Evolutionary conservation across 805 yeast species (phyloP).

Genomic region (Cyberlindnera suaveolens): DNA sequence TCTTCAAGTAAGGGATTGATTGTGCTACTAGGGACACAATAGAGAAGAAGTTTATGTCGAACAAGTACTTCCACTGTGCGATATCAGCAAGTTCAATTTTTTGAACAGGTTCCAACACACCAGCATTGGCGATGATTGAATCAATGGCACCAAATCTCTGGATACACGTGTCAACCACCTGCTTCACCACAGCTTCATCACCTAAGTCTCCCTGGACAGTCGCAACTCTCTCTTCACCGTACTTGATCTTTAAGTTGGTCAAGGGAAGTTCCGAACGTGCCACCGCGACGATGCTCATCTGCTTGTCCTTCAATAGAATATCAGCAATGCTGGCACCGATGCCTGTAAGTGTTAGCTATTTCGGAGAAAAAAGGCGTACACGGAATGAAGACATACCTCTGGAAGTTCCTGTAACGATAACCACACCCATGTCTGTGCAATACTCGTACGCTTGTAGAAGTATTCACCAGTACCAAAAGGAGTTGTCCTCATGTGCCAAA

Average conservation of each 20-base stretch:
- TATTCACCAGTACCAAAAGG: no score
- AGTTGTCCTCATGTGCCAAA: no score
- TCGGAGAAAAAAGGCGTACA: background rate
- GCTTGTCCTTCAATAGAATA: slow-evolving; percentile 32
- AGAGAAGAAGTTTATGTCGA: slow-evolving; percentile 75
- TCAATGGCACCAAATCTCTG: slow-evolving; percentile 51
- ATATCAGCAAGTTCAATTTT: slow-evolving; percentile 47
- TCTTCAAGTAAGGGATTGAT: slow-evolving; percentile 52
- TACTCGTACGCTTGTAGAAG: no score
- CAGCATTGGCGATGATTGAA: slow-evolving; percentile 73
- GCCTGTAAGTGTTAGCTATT: slow-evolving; percentile 32
- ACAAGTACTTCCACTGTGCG: slow-evolving; percentile 54
- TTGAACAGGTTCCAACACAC: slow-evolving; percentile 73
- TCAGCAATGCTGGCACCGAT: slow-evolving; percentile 76
- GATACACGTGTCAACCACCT: slow-evolving; percentile 40
- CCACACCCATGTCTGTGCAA: slow-evolving; percentile 24
- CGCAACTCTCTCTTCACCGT: slow-evolving; percentile 43
- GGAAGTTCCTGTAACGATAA: slow-evolving; percentile 59
- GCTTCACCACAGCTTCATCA: slow-evolving; percentile 28
- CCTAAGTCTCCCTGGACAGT: slow-evolving; percentile 59
- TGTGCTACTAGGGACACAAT: slow-evolving; percentile 51
- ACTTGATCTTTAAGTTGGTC: slow-evolving; percentile 33
- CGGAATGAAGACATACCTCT: slow-evolving; percentile 30
- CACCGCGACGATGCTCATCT: slow-evolving; percentile 53
- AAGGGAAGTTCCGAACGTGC: slow-evolving; percentile 59